Conservation (phyloP, 306 rosid species). For the Canavalia ensiformis region DNA sequence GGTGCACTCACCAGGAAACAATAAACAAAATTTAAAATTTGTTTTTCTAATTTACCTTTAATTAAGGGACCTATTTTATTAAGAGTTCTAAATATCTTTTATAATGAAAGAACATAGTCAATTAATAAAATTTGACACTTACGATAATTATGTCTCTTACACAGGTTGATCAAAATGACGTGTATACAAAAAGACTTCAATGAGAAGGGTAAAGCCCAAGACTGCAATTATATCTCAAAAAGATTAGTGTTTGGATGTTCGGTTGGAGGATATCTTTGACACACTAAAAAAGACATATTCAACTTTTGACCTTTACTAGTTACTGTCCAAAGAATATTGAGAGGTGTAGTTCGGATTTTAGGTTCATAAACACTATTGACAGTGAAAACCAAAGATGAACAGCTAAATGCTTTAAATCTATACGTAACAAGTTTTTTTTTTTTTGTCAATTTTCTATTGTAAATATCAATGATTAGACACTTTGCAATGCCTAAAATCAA, state of each 20-base stretch:
- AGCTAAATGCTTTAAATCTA: not conserved
- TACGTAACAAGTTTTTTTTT: too few species aligned
- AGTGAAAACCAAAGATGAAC: not conserved
- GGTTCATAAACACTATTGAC: not conserved
- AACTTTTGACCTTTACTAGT: not conserved
- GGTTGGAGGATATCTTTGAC: too few species aligned
- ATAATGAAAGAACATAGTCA: not conserved
- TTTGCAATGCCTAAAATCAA: not conserved
- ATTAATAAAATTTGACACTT: not conserved
- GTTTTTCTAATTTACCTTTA: not conserved
- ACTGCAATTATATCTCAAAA: too few species aligned
- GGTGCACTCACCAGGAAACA: not conserved
- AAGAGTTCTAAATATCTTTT: not conserved
- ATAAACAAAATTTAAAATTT: not conserved
- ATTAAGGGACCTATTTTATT: not conserved
- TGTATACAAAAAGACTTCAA: too few species aligned
- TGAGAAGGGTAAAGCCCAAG: too few species aligned
- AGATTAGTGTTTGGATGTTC: too few species aligned
- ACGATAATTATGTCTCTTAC: not conserved
- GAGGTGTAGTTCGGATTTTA: not conserved
- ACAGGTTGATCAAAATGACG: not conserved
- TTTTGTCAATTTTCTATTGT: not conserved
- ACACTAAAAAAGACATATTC: not conserved
- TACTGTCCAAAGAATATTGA: not conserved
- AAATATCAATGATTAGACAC: constrained; percentile 1